Percentiles rank a stretch among this genome's conserved stretches.
Evolutionary conservation across 768 basidiomycete species (phyloP).

Genomic region (Russula compacta): DNA sequence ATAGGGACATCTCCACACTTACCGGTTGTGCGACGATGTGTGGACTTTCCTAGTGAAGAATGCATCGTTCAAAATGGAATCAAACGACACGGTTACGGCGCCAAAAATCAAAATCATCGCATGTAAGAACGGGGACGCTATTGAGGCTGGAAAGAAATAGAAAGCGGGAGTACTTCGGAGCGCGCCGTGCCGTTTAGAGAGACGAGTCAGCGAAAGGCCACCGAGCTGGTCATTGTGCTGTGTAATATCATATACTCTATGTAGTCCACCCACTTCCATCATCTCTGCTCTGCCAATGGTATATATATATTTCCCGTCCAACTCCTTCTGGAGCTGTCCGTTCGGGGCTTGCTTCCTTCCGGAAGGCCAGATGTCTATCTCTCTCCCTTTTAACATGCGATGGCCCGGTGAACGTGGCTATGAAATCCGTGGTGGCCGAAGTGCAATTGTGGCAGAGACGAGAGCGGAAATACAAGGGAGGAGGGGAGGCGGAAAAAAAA

Average conservation of each 20-base stretch:
- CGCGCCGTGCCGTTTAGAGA: background rate
- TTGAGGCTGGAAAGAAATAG: conserved; percentile 74
- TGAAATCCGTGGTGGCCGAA: background rate
- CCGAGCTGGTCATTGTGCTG: background rate
- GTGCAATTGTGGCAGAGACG: background rate
- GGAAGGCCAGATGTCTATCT: background rate
- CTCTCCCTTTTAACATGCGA: background rate
- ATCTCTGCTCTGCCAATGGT: conserved; percentile 2
- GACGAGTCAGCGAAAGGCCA: background rate
- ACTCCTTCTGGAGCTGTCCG: background rate
- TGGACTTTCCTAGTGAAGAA: conserved; percentile 99
- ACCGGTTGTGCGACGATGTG: conserved; percentile 89
- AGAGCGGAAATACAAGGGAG: background rate
- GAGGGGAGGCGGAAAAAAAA: background rate
- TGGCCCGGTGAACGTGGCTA: background rate
- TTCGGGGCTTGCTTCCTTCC: background rate
- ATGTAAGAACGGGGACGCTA: conserved; percentile 90
- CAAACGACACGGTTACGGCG: conserved; percentile 60
- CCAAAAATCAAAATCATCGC: conserved; percentile 95
- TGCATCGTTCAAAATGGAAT: conserved; percentile 92
- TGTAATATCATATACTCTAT: conserved; percentile 16
- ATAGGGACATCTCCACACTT: conserved; percentile 88
- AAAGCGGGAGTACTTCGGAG: background rate
- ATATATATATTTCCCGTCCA: background rate
- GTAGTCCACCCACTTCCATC: background rate